Conservation (phyloP, 495 filamentous ascomycete species). For the Aspergillus diversus region DNA sequence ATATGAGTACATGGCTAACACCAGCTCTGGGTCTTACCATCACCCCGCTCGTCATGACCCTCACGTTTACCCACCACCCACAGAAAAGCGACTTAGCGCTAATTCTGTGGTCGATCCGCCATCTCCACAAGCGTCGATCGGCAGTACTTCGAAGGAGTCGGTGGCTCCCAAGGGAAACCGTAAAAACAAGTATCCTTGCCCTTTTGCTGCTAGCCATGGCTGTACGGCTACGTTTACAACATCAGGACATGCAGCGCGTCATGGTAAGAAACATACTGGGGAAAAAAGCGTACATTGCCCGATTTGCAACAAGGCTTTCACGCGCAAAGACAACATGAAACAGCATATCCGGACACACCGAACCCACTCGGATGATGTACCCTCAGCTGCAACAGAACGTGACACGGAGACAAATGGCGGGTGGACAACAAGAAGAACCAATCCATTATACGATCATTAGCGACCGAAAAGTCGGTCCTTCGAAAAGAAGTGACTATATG, state of each 20-base stretch:
- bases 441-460: slow-evolving; percentile 29
- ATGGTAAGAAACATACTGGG: slow-evolving; percentile 95
- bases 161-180: slow-evolving; percentile 25
- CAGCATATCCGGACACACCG: slow-evolving; percentile 90
- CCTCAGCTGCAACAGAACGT: slow-evolving; percentile 29
- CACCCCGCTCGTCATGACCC: slow-evolving; percentile 25
- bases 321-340: slow-evolving; percentile 98
- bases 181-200: slow-evolving; percentile 61
- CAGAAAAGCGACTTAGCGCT: slow-evolving; percentile 33
- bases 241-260: slow-evolving; percentile 92
- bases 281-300: slow-evolving; percentile 92
- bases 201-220: slow-evolving; percentile 63
- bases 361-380: slow-evolving; percentile 44
- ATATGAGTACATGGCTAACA: slow-evolving; percentile 41
- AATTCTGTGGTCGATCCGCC: slow-evolving; percentile 33
- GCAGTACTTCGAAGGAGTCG: slow-evolving; percentile 26
- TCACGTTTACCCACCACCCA: slow-evolving; percentile 27
- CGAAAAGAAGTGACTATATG: not conserved
- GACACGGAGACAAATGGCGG: slow-evolving; percentile 28
- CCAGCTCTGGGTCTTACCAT: slow-evolving; percentile 25
- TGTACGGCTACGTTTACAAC: slow-evolving; percentile 91
- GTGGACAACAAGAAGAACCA: slow-evolving; percentile 20
- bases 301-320: slow-evolving; percentile 92
- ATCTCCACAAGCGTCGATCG: slow-evolving; percentile 31
- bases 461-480: slow-evolving; percentile 32